Base-by-base conservation (phyloP, 495 filamentous ascomycete genomes). In the Tuber aestivum region DNA sequence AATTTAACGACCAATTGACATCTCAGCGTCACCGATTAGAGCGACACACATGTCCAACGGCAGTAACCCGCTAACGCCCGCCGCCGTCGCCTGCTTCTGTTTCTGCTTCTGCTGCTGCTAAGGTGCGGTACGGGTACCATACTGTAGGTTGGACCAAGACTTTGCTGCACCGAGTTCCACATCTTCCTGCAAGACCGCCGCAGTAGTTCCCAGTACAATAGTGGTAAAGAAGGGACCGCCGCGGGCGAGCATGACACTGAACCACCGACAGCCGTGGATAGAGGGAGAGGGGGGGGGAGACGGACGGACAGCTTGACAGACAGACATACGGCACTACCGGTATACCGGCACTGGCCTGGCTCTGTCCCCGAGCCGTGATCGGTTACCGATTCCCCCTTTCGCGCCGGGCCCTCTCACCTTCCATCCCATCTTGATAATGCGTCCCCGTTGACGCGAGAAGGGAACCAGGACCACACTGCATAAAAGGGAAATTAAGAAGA, bases 1-100 rank as follows among this genome's bases (percentile, higher is more conserved):
- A 65, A 65, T 27, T 61, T 65, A 65, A 35, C 27, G 56, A 65
- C 56, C 56, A 65, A 65, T 35, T 65, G 56, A 65, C 27, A 65
- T 65, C 14, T 18, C 56, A 65, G 27, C 56, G 56, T 65, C 56
- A 65, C 56, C 14, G 56, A 65, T 65, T 65, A 20, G 32, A 65
- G 56, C 56, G 8, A 65, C 56, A 65, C 56, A 61, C 56, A 65
- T 32, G 56, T 32, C 56, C 56, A 35, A 35, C 56, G 56, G 27
- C 6, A 18, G 56, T 65, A 65, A 65, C 56, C 56, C 56, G 56
- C 56, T 65, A 35, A 35, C 27, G 56, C 27, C 56, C 56, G 56
- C 56, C 56, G 27, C 27, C 56, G 27, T 35, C 32, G 56, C 27
- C 27, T 65, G 56, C 56, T 65, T 65, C 56, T 35, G 56, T 27